Evolutionary conservation across 371 early-diverging fungal species (phyloP).

Genomic region (Cokeromyces recurvatus): DNA sequence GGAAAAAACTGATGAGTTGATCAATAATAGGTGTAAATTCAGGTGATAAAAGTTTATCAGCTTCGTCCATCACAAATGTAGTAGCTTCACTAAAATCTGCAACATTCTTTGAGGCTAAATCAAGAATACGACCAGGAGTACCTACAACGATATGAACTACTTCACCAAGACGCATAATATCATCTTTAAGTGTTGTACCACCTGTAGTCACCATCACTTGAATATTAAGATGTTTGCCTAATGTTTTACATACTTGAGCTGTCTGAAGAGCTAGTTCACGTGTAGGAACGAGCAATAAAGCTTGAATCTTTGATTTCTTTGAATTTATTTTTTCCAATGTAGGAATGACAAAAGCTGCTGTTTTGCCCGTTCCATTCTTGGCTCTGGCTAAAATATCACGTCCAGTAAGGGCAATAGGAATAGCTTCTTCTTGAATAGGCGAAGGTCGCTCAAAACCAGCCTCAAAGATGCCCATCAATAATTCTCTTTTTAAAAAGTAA

Average conservation of each 20-base stretch:
- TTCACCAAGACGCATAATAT: conserved; percentile 90
- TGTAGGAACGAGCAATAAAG: conserved; percentile 90
- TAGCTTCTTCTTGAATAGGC: conserved; percentile 98
- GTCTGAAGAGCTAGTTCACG: conserved; percentile 96
- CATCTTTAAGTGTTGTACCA: conserved; percentile 96
- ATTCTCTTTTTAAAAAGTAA: conserved; percentile 90
- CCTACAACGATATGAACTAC: conserved; percentile 93
- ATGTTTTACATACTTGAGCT: conserved; percentile 88
- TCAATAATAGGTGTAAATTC: conserved; percentile 96
- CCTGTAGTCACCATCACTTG: conserved; percentile 97
- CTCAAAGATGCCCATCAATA: conserved; percentile 97
- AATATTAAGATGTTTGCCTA: conserved; percentile 88
- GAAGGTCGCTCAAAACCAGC: conserved; percentile 98
- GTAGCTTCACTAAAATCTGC: conserved; percentile 81
- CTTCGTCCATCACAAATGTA: conserved; percentile 97
- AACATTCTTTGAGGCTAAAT: conserved; percentile 87
- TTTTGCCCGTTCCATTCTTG: conserved; percentile 99
- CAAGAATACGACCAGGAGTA: conserved; percentile 97
- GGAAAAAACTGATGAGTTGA: conserved; percentile 81
- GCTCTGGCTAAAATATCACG: conserved; percentile 94
- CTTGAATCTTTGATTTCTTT: conserved; percentile 74
- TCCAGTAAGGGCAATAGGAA: conserved; percentile 94
- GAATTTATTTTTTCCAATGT: conserved; percentile 89
- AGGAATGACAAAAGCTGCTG: conserved; percentile 95
- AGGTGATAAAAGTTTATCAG: conserved; percentile 95